Conservation (phyloP, 1,284 basidiomycete species). For the Fomes fomentarius region DNA sequence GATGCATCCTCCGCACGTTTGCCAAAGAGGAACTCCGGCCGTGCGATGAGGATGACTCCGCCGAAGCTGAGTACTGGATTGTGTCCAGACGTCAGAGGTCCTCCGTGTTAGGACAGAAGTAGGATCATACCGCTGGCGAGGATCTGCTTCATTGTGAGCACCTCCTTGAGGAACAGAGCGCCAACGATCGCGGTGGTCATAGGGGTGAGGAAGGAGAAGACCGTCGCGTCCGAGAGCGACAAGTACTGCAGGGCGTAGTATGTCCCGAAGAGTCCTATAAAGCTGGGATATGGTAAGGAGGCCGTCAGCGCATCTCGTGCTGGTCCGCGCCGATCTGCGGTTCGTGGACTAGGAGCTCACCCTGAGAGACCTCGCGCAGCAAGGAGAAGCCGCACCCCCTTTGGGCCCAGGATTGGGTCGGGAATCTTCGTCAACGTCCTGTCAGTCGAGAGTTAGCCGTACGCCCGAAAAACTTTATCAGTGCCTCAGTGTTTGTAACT, state of each 20-base stretch:
- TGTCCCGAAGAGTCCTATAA: constrained; percentile 61
- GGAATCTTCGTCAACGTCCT: constrained; percentile 60
- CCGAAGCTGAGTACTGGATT: constrained; percentile 43
- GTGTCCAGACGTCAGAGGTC: neutral
- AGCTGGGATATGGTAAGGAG: constrained; percentile 36
- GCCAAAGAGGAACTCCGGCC: constrained; percentile 37
- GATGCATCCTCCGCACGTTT: constrained; percentile 7
- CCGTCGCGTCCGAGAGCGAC: constrained; percentile 72
- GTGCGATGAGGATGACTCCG: constrained; percentile 55
- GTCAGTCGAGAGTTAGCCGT: neutral
- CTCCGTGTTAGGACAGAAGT: too few species aligned
- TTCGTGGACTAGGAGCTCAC: neutral
- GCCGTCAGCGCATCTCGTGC: neutral
- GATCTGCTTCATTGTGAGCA: constrained; percentile 57
- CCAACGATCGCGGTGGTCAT: constrained; percentile 68
- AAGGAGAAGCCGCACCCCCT: constrained; percentile 62
- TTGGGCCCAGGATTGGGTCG: constrained; percentile 70
- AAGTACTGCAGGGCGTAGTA: constrained; percentile 67
- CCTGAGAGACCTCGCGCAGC: constrained; percentile 34
- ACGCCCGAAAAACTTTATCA: too few species aligned
- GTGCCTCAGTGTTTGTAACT: neutral
- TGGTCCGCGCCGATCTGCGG: too few species aligned
- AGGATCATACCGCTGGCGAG: constrained; percentile 62
- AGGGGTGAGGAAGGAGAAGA: constrained; percentile 76
- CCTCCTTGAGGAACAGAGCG: constrained; percentile 69